These are phyloP conservation scores for Pleurotus pulmonarius DNA, from an alignment of 768 basidiomycete species.

Conservation along the genomic window DNA sequence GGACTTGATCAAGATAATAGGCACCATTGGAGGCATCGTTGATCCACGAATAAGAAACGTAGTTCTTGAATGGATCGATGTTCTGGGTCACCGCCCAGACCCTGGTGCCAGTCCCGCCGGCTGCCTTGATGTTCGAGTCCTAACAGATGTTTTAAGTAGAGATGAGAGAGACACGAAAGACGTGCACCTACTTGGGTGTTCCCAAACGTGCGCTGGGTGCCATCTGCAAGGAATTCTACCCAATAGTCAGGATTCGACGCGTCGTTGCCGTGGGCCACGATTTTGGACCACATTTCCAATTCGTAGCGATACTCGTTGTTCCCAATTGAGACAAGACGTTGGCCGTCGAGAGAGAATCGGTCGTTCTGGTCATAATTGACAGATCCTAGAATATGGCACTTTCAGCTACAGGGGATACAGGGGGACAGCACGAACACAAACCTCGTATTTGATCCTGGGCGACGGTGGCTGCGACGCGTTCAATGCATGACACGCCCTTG, in stretches of 20 bases:
- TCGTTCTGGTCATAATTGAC: constrained; percentile 11
- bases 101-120: constrained; percentile 4
- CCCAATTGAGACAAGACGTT: constrained; percentile 9
- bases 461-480: constrained; percentile 9
- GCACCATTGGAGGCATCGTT: not conserved
- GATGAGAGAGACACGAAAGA: too few species aligned
- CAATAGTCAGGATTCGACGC: constrained; percentile 9
- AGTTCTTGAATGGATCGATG: constrained; percentile 8
- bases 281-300: constrained; percentile 12
- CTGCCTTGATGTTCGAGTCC: constrained; percentile 13
- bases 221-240: constrained; percentile 11
- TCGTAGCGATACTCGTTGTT: constrained; percentile 12
- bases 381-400: too few species aligned
- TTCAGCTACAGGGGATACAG: too few species aligned
- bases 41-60: constrained; percentile 3
- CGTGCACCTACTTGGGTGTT: too few species aligned
- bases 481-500: constrained; percentile 7
- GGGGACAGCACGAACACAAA: not conserved
- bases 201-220: constrained; percentile 6
- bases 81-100: constrained; percentile 9
- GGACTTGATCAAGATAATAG: not conserved
- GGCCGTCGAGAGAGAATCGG: constrained; percentile 10
- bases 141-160: not conserved
- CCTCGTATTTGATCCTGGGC: constrained; percentile 10
- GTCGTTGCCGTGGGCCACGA: constrained; percentile 4